phyloP scores from a whole-genome alignment of 2,329 filamentous ascomycete genomes.

The Alternaria tenuissima region DNA sequence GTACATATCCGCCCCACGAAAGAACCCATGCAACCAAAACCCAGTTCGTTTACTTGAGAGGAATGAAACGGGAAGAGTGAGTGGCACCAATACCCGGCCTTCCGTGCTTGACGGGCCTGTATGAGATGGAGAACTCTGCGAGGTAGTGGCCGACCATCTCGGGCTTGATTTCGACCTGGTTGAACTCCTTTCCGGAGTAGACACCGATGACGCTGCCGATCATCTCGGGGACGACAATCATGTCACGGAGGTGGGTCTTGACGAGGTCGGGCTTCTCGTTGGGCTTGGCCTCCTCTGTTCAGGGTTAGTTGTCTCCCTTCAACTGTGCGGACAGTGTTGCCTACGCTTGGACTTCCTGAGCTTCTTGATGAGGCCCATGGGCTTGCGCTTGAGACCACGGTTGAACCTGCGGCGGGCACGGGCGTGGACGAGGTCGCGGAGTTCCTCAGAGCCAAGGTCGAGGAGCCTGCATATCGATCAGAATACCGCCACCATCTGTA shows the following conservation, averaged over 20 bases:
- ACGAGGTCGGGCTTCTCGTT: conserved; percentile 99
- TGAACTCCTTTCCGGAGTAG: conserved; percentile 99
- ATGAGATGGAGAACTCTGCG: conserved; percentile 99
- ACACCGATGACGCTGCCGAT: conserved; percentile 98
- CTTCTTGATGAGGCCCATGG: conserved; percentile 99
- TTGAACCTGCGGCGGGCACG: conserved; percentile 99
- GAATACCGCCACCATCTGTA: conserved; percentile 16
- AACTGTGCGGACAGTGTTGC: not conserved
- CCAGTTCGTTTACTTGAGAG: conserved; percentile 82
- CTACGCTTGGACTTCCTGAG: conserved; percentile 81
- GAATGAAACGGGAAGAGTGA: conserved; percentile 99
- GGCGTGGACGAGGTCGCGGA: conserved; percentile 99
- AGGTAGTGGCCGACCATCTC: conserved; percentile 99
- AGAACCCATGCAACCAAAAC: conserved; percentile 52
- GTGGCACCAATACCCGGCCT: conserved; percentile 99
- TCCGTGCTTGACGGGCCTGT: conserved; percentile 99
- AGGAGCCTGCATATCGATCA: conserved; percentile 75
- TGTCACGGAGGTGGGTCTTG: conserved; percentile 99
- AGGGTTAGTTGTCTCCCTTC: conserved; percentile 6
- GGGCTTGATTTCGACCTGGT: conserved; percentile 99
- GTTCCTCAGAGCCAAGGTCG: conserved; percentile 97
- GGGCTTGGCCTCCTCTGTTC: conserved; percentile 60
- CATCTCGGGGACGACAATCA: conserved; percentile 99
- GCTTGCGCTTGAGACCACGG: conserved; percentile 99
- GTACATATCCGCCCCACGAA: conserved; percentile 49